phyloP scores from a whole-genome alignment of 164 flowering plant genomes.

The Stephania cephalantha region DNA sequence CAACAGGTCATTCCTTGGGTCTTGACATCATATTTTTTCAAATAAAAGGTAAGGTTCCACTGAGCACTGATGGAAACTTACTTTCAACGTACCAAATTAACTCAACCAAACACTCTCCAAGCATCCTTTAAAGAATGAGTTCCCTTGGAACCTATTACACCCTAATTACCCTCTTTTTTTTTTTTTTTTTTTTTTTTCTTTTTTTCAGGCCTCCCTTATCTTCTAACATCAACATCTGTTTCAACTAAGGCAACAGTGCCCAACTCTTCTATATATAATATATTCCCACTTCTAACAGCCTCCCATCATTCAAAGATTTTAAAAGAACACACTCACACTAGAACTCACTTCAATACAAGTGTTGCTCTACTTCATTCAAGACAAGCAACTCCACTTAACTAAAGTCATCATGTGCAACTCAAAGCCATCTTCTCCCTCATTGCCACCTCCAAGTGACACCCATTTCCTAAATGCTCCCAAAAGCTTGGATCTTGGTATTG shows the following conservation, averaged over 20 bases:
- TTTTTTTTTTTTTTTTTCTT: background rate
- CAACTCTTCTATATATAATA: conserved; percentile 23
- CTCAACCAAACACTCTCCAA: conserved; percentile 2
- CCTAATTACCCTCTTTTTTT: background rate
- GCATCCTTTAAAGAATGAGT: background rate
- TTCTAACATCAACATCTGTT: conserved; percentile 24
- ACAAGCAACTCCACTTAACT: background rate
- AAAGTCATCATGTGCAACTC: conserved; percentile 14
- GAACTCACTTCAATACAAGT: conserved; percentile 5
- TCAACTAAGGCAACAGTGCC: conserved; percentile 8
- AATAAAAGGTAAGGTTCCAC: conserved; percentile 5
- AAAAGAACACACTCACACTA: background rate
- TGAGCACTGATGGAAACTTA: background rate
- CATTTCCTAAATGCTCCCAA: conserved; percentile 13
- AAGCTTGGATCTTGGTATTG: conserved; percentile 7
- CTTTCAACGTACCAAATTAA: background rate
- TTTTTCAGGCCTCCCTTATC: background rate
- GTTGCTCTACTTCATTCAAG: conserved; percentile 15
- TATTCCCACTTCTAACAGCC: conserved; percentile 13
- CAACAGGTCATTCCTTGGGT: conserved; percentile 1
- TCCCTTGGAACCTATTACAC: background rate
- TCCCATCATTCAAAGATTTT: conserved; percentile 1
- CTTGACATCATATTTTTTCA: background rate
- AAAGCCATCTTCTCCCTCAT: conserved; percentile 13
- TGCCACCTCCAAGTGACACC: conserved; percentile 11